Evolutionary conservation across 176 grass and related monocot species (phyloP).

Genomic region (Carex parvula): DNA sequence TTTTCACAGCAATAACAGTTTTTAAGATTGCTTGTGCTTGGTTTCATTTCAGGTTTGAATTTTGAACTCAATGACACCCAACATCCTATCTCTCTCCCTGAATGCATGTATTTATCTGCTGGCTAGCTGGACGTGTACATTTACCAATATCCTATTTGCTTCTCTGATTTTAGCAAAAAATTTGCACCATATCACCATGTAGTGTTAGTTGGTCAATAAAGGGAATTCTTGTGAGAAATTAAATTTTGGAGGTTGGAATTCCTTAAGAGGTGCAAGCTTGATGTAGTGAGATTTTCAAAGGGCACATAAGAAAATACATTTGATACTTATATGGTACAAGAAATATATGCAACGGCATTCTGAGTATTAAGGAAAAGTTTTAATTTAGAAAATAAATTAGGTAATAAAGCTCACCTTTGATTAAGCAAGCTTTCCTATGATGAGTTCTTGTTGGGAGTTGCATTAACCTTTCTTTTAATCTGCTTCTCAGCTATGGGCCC

Average conservation of each 20-base stretch:
- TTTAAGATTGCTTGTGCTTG: too few relatives aligned
- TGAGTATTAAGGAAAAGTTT: neutral
- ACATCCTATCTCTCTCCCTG: neutral
- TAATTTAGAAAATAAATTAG: neutral
- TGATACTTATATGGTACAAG: neutral
- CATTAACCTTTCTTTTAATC: constrained; percentile 41
- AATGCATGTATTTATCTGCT: neutral
- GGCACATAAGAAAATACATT: neutral
- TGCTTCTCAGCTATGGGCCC: constrained; percentile 51
- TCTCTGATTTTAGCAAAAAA: neutral
- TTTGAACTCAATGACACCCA: neutral
- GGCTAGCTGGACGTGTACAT: neutral
- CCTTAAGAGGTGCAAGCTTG: neutral
- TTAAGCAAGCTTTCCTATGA: constrained; percentile 32
- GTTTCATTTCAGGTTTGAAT: neutral
- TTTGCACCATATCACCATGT: neutral
- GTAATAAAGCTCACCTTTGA: constrained; percentile 10
- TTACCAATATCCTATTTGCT: neutral
- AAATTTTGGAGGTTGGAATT: neutral
- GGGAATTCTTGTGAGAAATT: neutral
- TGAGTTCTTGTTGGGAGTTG: constrained; percentile 26
- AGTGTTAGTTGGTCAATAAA: neutral
- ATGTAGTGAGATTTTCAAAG: neutral
- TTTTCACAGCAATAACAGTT: too few relatives aligned
- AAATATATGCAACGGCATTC: neutral